Conservation (phyloP, 148 eudicot species). For the Rhododendron ovatum region DNA sequence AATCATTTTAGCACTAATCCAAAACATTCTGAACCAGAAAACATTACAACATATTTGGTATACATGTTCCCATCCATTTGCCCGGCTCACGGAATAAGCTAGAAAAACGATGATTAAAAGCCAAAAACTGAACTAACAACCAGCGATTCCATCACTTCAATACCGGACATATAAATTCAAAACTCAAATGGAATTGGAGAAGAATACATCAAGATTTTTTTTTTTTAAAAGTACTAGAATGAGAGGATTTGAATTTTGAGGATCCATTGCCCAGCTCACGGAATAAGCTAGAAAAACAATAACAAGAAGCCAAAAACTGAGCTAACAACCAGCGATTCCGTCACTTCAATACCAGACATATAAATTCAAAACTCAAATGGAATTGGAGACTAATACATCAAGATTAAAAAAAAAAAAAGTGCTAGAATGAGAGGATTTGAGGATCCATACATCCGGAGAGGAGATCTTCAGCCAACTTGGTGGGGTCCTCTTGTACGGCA, state of each 20-base stretch:
- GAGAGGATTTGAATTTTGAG: too few species aligned
- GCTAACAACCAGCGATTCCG: neutral
- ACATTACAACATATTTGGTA: neutral
- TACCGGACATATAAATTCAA: neutral
- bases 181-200: neutral
- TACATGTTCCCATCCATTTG: neutral
- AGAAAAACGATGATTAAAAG: neutral
- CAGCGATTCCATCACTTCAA: neutral
- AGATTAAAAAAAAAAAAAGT: neutral
- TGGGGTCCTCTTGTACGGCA: slow-evolving; percentile 37
- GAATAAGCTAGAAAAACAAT: neutral
- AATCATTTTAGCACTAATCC: neutral
- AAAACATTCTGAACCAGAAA: neutral
- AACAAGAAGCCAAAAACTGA: neutral
- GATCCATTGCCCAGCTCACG: neutral
- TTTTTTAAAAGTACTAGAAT: too few species aligned
- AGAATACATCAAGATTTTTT: neutral
- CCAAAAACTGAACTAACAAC: neutral
- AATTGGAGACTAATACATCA: neutral
- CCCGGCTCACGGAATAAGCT: neutral
- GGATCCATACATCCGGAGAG: slow-evolving; percentile 24
- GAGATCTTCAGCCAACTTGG: slow-evolving; percentile 45
- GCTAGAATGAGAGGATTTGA: neutral
- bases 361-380: neutral
- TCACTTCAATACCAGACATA: neutral